Percentiles rank a stretch among this genome's conserved stretches.
Conservation (phyloP, 192 early-diverging fungal species). For the Cetraspora pellucida region DNA sequence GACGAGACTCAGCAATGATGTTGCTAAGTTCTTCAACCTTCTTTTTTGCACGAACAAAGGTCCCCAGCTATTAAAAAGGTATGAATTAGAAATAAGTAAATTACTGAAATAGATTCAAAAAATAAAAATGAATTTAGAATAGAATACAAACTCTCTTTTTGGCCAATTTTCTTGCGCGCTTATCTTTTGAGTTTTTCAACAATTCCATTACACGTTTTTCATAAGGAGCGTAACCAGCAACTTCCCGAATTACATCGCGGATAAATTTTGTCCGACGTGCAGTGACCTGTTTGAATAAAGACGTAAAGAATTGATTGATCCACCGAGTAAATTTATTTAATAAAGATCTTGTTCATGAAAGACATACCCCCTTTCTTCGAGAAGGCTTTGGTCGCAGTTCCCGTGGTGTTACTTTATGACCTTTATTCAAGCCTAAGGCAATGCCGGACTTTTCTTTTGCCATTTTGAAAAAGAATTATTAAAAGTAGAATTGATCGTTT, state of each 20-base stretch:
- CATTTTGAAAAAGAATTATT: conserved; percentile 19
- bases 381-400: conserved; percentile 69
- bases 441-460: conserved; percentile 81
- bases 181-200: conserved; percentile 99
- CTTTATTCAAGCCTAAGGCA: conserved; percentile 88
- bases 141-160: conserved; percentile 81
- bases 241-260: conserved; percentile 93
- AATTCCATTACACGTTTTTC: conserved; percentile 99
- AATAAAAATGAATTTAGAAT: too few species aligned
- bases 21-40: conserved; percentile 97
- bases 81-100: background rate
- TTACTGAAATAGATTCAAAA: background rate
- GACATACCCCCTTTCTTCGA: conserved; percentile 83
- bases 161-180: conserved; percentile 98
- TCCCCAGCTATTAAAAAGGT: conserved; percentile 73
- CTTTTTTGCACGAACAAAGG: conserved; percentile 94
- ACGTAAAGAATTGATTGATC: conserved; percentile 20
- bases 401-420: conserved; percentile 83
- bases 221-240: conserved; percentile 96
- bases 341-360: conserved; percentile 5
- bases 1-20: conserved; percentile 93
- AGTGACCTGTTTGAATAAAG: conserved; percentile 48
- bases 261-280: conserved; percentile 89
- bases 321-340: background rate
- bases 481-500: too few species aligned